A percentile compares a stretch with the other conserved stretches of the same genome.
Conservation (phyloP, 495 filamentous ascomycete species). For the Daldinia childiae region DNA sequence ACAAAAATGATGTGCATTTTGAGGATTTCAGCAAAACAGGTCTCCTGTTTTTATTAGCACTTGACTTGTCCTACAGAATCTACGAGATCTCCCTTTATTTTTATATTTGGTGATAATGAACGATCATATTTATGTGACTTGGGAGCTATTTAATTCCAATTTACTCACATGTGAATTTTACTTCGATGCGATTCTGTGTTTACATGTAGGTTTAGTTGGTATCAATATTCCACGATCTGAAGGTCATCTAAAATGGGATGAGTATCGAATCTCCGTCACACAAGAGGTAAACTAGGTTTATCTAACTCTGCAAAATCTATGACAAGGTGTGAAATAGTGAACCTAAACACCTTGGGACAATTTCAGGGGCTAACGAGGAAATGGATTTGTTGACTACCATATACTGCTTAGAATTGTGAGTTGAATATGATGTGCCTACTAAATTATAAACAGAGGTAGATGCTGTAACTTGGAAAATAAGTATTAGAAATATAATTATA, state of each 20-base stretch:
- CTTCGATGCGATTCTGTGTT: not conserved
- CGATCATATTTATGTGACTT: not conserved
- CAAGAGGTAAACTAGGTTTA: not conserved
- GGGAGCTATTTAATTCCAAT: not conserved
- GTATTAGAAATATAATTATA: not conserved
- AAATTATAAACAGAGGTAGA: not conserved
- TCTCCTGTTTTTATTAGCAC: slow-evolving; percentile 31
- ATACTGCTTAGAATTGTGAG: not conserved
- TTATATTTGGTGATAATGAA: not conserved
- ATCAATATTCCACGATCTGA: not conserved
- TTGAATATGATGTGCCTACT: not conserved
- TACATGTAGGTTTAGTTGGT: not conserved
- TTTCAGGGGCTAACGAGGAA: not conserved
- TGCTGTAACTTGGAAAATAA: not conserved
- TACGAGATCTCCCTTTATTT: slow-evolving; percentile 29
- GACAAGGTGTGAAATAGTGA: not conserved
- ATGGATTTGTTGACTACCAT: not conserved
- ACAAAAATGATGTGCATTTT: slow-evolving; percentile 30
- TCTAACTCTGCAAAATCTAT: not conserved
- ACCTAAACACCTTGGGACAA: not conserved
- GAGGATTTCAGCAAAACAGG: slow-evolving; percentile 31
- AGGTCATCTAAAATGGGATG: not conserved
- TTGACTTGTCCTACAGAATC: slow-evolving; percentile 38
- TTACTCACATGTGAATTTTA: not conserved
- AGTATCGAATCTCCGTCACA: not conserved